Evolutionary conservation across 768 basidiomycete species (phyloP), one percentile per base, ranked within the genome.

Genomic region (Mycena haematopus): DNA sequence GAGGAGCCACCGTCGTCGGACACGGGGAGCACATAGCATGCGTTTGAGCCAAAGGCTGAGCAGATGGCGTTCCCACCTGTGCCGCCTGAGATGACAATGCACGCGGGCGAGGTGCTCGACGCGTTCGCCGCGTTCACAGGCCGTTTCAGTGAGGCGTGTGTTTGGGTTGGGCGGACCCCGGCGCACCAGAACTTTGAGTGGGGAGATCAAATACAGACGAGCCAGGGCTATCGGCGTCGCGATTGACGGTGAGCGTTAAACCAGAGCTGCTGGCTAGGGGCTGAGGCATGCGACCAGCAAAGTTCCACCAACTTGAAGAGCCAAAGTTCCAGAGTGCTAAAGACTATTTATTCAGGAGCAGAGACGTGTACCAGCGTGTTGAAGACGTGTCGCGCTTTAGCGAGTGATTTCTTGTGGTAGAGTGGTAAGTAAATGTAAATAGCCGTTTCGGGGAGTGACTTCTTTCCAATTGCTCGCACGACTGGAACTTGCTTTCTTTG

Each of bases 1-100:
- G 95, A 96, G 3, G 93, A 95, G 46, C 96, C 96, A 1, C 96
- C 96, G 73, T 98, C 95, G 72, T 98, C 96, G 7, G 94, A 96
- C 33, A 98, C 93, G 6, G 96, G 96, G 35, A 98, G 80, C 25
- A 95, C 88, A 70, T 95, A 94, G 70, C 86, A 89, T 24, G 91
- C 88, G 63, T 80, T 70, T 19, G 81, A 75, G 3, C 82, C 83
- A 71, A 98, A 97, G 3, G 94, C 93, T 42, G 90, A 80, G 67
- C 93, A 95, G 66, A 98, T 91, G 22, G 91, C 84, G 72, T 98
- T 98, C 52, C 94, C 93, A 44, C 95, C 95, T 35, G 95, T 95
- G n/a, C 95, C 95, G 0, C 95, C 95, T 52, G 93, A 95, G 57
- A 98, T 84, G 52, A 97, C 84, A 8, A 95, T 73, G 72, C 84